Conservation (phyloP, 73 alveolate species). For the Blepharisma japonicum region DNA sequence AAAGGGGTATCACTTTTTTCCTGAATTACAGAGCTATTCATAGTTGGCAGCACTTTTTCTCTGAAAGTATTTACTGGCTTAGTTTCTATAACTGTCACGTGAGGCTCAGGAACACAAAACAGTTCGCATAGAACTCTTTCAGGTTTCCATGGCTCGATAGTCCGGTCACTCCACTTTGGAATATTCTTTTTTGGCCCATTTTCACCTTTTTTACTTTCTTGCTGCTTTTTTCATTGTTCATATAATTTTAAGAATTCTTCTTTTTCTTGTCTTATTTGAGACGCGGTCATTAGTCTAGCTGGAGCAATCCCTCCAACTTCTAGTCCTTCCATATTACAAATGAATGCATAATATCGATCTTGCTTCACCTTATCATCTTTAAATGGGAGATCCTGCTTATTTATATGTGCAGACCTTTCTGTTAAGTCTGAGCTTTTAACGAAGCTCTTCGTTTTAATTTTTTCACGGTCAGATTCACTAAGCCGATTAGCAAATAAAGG, state of each 20-base stretch:
- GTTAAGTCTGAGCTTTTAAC: not conserved
- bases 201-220: not conserved
- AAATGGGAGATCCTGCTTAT: not conserved
- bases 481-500: not conserved
- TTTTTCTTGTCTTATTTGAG: slow-evolving; percentile 30
- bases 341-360: not conserved
- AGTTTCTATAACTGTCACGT: not conserved
- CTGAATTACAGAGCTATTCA: not conserved
- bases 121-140: not conserved
- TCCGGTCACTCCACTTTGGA: not conserved
- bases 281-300: slow-evolving; percentile 25
- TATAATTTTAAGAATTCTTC: slow-evolving; percentile 18
- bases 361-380: slow-evolving; percentile 2
- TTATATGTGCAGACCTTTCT: not conserved
- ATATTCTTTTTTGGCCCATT: no score
- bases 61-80: not conserved
- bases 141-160: slow-evolving; percentile 24
- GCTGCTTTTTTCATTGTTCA: not conserved
- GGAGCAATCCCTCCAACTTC: slow-evolving; percentile 2
- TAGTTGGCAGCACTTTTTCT: not conserved
- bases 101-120: not conserved
- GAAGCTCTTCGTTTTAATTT: not conserved
- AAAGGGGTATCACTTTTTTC: no score
- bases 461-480: not conserved
- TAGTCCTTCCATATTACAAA: slow-evolving; percentile 12